A percentile compares a stretch with the other conserved stretches of the same genome.
These are phyloP conservation scores for Puccinia horiana DNA, from an alignment of 1,284 basidiomycete species.

Conservation along the genomic window DNA sequence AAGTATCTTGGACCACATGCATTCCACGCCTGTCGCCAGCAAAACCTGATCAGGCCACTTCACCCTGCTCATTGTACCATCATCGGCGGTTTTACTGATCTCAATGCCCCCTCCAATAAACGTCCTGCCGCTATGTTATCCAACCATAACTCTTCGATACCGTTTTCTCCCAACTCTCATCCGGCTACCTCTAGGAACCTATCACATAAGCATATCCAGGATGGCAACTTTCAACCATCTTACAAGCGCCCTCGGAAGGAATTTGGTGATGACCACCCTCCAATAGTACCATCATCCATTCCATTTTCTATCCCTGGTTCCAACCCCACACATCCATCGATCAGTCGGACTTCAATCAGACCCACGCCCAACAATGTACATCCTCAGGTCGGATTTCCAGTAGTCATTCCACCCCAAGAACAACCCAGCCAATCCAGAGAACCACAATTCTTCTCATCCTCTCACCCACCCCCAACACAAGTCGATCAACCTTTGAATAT, in stretches of 20 bases:
- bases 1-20: slow-evolving; percentile 19
- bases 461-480: neutral
- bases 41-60: slow-evolving; percentile 12
- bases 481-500: neutral
- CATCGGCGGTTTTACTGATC: slow-evolving; percentile 24
- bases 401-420: slow-evolving; percentile 5
- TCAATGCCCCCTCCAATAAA: slow-evolving; percentile 8
- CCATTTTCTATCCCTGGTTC: neutral
- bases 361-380: neutral
- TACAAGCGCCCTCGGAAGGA: slow-evolving; percentile 29
- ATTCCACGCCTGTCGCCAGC: neutral
- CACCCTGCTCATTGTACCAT: neutral
- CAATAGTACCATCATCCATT: neutral
- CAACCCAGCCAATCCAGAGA: neutral
- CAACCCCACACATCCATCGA: neutral
- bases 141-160: neutral
- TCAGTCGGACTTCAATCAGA: neutral
- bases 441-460: neutral
- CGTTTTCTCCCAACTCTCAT: slow-evolving; percentile 10
- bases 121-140: neutral
- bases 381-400: neutral
- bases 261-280: slow-evolving; percentile 6
- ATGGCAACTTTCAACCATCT: neutral
- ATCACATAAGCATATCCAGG: neutral
- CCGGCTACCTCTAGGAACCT: neutral